Conservation (phyloP, 768 basidiomycete species). For the Dendrothele bispora region DNA sequence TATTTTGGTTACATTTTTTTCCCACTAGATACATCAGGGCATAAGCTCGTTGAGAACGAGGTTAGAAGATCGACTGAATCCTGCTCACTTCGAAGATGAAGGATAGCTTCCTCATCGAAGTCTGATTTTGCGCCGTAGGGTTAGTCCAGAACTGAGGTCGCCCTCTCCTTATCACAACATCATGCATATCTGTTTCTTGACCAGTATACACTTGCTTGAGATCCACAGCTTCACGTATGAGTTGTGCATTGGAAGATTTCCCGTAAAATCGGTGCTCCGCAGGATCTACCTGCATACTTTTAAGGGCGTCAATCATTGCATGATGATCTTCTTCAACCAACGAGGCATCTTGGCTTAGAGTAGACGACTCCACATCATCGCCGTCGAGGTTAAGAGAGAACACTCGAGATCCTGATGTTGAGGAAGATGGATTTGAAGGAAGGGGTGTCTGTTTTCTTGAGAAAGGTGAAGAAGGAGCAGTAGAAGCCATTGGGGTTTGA, state of each 20-base stretch:
- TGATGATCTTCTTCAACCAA: constrained; percentile 37
- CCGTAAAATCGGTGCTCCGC: constrained; percentile 50
- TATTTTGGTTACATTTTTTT: constrained; percentile 19
- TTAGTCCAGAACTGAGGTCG: constrained; percentile 18
- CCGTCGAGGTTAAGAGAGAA: no score
- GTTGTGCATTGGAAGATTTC: constrained; percentile 54
- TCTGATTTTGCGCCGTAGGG: constrained; percentile 39
- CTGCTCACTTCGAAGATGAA: constrained; percentile 1
- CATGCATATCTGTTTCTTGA: constrained; percentile 17
- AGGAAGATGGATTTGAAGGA: not conserved
- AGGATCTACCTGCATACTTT: constrained; percentile 31
- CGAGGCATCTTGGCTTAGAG: no score
- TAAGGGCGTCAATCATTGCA: constrained; percentile 36
- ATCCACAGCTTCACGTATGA: constrained; percentile 50
- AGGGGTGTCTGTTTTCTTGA: constrained; percentile 24
- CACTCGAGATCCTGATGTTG: constrained; percentile 30
- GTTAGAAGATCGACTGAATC: constrained; percentile 19
- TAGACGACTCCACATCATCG: no score
- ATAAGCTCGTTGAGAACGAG: not conserved
- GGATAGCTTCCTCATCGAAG: no score
- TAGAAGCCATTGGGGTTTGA: no score
- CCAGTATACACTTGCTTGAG: constrained; percentile 58
- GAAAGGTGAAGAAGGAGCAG: constrained; percentile 19
- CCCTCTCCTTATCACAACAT: constrained; percentile 12
- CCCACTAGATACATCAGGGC: constrained; percentile 32